Evolutionary conservation across 148 eudicot species (phyloP), one percentile per base, ranked within the genome.

Genomic region (Amaranthus palmeri): DNA sequence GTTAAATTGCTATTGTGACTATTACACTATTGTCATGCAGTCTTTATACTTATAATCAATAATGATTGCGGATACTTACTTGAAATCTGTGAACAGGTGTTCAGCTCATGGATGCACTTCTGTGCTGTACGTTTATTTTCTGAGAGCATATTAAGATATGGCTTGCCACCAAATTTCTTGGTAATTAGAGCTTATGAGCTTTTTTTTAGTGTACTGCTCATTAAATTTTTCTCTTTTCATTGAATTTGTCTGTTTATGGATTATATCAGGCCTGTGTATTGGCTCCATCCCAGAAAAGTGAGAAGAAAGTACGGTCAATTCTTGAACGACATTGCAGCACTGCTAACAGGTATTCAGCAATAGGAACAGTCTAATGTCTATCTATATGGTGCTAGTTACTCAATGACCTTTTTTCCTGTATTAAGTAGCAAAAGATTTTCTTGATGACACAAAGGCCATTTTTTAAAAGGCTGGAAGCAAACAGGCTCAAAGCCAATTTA

Each of bases 131-230:
- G 92, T 59, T 81, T 83, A 55, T 92, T 89, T 82, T 73, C 85
- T 43, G 97, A 92, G 86, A 89, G 97, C 84, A 89, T 92, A 78
- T 77, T 92, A 84, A 86, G 98, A 89, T 95, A 95, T 76, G 98
- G 98, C 49, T 76, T 91, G 81, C 98, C 98, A 15, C 97, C 98
- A 54, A 83, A 89, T 55, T 95, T 95, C 81, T 79, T 91, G 96
- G 96, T 95, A 88, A 73, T 54, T 61, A 17, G 59, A 25, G 54
- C 67, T 60, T 68, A 25, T 52, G 40, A 40, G 11, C 55, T 67
- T 9, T 50, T 14, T 70, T 73, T 76, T 8, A 25, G 8, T 53
- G 40, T 42, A 36, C 54, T 65, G 46, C 36, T 25, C 17, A 44
- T 54, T 40, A 41, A 43, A 58, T 8, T 58, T 17, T 25, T 77